These are phyloP conservation scores for Penicillium sp. DNA, from an alignment of 2,329 filamentous ascomycete species.

Conservation along the genomic window DNA sequence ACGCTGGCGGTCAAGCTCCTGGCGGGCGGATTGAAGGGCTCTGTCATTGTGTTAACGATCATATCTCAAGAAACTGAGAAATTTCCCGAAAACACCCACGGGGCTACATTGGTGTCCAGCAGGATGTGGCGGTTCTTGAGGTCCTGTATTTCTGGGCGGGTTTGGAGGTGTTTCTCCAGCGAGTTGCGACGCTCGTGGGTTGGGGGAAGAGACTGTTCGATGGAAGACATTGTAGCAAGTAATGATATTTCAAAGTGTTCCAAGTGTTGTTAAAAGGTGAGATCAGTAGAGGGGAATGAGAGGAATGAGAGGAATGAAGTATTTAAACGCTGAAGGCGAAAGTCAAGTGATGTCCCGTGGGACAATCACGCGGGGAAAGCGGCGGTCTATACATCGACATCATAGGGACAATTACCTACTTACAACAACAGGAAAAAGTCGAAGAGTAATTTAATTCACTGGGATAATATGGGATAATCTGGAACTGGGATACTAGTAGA, in stretches of 20 bases:
- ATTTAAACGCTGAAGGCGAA: not conserved
- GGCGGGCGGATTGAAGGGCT: constrained; percentile 61
- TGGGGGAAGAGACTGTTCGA: constrained; percentile 61
- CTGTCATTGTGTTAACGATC: constrained; percentile 36
- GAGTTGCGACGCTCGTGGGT: constrained; percentile 62
- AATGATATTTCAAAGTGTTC: constrained; percentile 3
- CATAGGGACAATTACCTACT: not conserved
- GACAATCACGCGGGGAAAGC: constrained; percentile 23
- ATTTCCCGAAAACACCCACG: constrained; percentile 48
- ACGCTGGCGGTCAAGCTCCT: constrained; percentile 65
- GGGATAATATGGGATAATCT: not conserved
- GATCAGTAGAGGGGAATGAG: not conserved
- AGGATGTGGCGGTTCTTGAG: constrained; percentile 69
- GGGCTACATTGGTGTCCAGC: constrained; percentile 65
- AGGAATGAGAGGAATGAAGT: not conserved
- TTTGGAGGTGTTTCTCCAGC: constrained; percentile 69
- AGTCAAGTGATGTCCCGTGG: constrained; percentile 23
- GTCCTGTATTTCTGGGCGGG: constrained; percentile 66
- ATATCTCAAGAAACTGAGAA: not conserved
- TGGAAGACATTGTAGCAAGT: constrained; percentile 22
- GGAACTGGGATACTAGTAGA: not conserved
- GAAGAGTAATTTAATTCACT: not conserved
- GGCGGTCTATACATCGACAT: constrained; percentile 5
- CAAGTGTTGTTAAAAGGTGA: not conserved
- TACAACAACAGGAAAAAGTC: too few relatives aligned